Percentiles rank a stretch among this genome's conserved stretches.
Evolutionary conservation across 768 basidiomycete genomes (phyloP).

Genomic region (Agaricus sinodeliciosus): DNA sequence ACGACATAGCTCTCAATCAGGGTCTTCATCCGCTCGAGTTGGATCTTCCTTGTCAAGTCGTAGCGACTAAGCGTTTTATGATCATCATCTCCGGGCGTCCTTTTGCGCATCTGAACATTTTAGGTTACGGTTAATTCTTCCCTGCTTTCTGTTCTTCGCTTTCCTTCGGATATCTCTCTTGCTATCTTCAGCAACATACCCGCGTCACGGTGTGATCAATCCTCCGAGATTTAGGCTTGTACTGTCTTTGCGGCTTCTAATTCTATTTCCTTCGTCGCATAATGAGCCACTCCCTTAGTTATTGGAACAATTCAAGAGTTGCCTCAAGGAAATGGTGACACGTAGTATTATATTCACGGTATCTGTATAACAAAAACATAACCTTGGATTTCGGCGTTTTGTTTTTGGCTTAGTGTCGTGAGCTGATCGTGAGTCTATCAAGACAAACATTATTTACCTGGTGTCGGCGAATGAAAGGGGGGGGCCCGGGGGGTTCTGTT

Average conservation of each 20-base stretch:
- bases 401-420: neutral
- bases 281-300: neutral
- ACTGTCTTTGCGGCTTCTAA: neutral
- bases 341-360: neutral
- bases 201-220: conserved; percentile 4
- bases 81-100: neutral
- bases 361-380: conserved; percentile 6
- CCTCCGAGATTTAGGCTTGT: neutral
- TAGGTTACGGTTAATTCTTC: neutral
- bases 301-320: neutral
- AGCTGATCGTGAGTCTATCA: neutral
- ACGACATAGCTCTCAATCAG: conserved; percentile 19
- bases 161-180: conserved; percentile 1
- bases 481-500: too few species aligned
- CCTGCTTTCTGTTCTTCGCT: neutral
- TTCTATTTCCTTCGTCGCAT: neutral
- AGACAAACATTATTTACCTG: conserved; percentile 8
- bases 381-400: neutral
- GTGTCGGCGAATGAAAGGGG: neutral
- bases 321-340: neutral
- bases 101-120: neutral
- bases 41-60: conserved; percentile 9
- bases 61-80: conserved; percentile 2
- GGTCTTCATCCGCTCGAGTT: conserved; percentile 23
- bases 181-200: conserved; percentile 9